phyloP scores from a whole-genome alignment of 2,329 filamentous ascomycete genomes.

The Celoporthe dispersa region DNA sequence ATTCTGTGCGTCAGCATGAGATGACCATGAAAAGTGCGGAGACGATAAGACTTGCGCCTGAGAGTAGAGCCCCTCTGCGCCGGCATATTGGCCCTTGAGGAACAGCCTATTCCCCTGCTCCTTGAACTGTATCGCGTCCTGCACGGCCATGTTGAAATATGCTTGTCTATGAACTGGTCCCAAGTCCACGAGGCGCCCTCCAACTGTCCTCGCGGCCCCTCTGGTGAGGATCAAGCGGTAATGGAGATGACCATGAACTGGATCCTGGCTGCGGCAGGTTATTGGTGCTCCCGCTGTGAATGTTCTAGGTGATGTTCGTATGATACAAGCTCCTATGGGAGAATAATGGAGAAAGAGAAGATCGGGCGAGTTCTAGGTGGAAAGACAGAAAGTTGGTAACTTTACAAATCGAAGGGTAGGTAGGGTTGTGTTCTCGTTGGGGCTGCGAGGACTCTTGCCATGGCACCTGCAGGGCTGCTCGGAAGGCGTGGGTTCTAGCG shows the following conservation, averaged over 20 bases:
- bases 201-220: background rate
- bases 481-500: background rate
- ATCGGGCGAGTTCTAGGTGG: background rate
- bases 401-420: background rate
- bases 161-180: background rate
- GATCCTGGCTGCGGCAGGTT: background rate
- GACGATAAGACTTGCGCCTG: conserved; percentile 60
- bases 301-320: background rate
- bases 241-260: background rate
- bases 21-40: conserved; percentile 4
- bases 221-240: background rate
- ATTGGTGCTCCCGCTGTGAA: background rate
- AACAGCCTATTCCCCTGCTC: conserved; percentile 69
- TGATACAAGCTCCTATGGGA: background rate
- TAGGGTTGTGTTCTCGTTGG: background rate
- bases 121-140: conserved; percentile 49
- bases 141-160: conserved; percentile 32
- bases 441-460: background rate
- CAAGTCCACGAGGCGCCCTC: background rate
- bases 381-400: background rate
- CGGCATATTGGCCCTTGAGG: conserved; percentile 64
- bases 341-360: background rate
- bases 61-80: conserved; percentile 72
- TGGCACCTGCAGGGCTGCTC: background rate
- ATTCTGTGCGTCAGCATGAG: conserved; percentile 5